A percentile compares a stretch with the other conserved stretches of the same genome.
phyloP scores from a whole-genome alignment of 805 yeast genomes.

The Saturnispora saitoi region DNA sequence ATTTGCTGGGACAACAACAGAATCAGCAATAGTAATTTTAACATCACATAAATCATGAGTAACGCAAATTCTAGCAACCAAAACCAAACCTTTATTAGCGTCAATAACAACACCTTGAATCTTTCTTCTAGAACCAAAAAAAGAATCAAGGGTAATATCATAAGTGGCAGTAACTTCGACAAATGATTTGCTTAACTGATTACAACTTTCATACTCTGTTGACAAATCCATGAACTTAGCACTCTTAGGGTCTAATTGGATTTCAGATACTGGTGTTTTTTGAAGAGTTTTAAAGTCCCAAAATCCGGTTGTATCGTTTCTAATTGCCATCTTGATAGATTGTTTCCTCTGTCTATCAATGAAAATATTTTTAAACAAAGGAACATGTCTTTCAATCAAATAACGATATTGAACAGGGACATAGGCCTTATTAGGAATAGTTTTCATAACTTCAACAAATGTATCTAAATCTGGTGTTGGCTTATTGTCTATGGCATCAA shows the following conservation, averaged over 20 bases:
- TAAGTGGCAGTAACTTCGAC: conserved; percentile 58
- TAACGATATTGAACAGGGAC: conserved; percentile 69
- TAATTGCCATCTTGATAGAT: conserved; percentile 55
- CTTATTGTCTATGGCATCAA: conserved; percentile 68
- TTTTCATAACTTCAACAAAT: conserved; percentile 69
- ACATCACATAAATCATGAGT: conserved; percentile 81
- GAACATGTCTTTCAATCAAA: conserved; percentile 71
- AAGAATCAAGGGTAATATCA: conserved; percentile 72
- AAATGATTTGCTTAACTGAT: conserved; percentile 55
- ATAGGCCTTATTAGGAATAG: conserved; percentile 66
- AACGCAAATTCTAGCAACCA: conserved; percentile 68
- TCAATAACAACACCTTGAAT: conserved; percentile 79
- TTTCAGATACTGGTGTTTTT: conserved; percentile 55
- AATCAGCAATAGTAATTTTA: conserved; percentile 74
- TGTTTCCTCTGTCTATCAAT: conserved; percentile 84
- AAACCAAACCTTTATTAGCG: conserved; percentile 67
- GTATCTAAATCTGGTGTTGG: conserved; percentile 68
- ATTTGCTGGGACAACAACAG: conserved; percentile 68
- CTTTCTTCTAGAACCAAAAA: conserved; percentile 48
- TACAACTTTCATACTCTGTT: conserved; percentile 43
- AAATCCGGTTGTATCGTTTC: conserved; percentile 48
- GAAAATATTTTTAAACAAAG: conserved; percentile 53
- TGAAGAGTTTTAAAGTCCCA: conserved; percentile 47
- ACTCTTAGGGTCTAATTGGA: conserved; percentile 41
- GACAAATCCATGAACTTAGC: conserved; percentile 71